Base-by-base conservation (phyloP, 345 rosid species). In the Cochlearia excelsa region DNA sequence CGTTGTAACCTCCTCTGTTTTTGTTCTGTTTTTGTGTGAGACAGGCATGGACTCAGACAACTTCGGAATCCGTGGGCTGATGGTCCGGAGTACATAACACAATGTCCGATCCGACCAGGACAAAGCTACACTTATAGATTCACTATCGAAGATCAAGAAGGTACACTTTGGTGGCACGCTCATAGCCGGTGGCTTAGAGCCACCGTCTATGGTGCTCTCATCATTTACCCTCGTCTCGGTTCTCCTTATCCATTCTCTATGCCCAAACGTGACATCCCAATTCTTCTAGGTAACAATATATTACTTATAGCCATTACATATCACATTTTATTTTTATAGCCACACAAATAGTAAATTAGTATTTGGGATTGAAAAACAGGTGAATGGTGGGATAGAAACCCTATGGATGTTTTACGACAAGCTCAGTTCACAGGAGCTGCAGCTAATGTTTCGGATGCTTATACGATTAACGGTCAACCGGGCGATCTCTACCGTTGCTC, bases 351-450 rank as follows among this genome's bases (percentile, higher is more conserved):
- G 1, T 50, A 37, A 52, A 2, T 26, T 44, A 40, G 0, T 16
- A 9, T 11, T 50, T 39, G 10, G 8, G n/a, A 27, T 56, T 46
- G 41, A 2, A 57, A 28, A 34, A 30, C 69, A 85, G 93, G 76
- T 57, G 94, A 86, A 63, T 86, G 89, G 94, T 81, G 89, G 94
- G 84, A 83, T 66, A 52, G 81, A 9, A 84, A 86, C 38, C 79
- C 81, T 1, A 84, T 80, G 74, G 79, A 80, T 23, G 70, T 83
- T 46, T 61, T 80, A 26, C 81, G 81, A 55, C 68, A 71, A 61
- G 85, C 85, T 6, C 40, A 74, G 9, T 78, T 71, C 56, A 67
- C 84, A 31, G 93, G 93, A 27, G 68, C 72, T 66, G 85, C 87
- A 4, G 89, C 89, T 9, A 81, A 77, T 54, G 74, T 79, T 3